Evolutionary conservation across 345 rosid species (phyloP).

Genomic region (Melaleuca quinquenervia): DNA sequence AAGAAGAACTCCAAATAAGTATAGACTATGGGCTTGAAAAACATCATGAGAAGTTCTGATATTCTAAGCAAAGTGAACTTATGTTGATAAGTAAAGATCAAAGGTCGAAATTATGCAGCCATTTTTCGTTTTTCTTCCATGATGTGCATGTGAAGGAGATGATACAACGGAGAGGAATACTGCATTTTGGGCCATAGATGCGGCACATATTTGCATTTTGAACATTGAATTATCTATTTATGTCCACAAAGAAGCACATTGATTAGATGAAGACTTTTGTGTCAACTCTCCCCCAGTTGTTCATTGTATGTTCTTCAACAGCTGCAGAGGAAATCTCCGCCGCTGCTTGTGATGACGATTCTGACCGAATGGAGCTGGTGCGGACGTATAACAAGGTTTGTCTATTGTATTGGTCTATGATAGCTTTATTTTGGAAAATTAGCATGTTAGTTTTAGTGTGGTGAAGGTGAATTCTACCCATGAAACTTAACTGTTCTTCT

Average conservation of each 20-base stretch:
- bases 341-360: constrained; percentile 45
- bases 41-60: neutral
- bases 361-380: constrained; percentile 43
- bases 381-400: constrained; percentile 52
- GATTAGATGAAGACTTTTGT: neutral
- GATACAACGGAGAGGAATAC: neutral
- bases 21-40: neutral
- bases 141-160: neutral
- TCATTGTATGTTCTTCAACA: constrained; percentile 10
- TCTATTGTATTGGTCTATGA: neutral
- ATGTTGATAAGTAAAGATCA: neutral
- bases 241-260: neutral
- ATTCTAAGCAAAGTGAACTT: neutral
- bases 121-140: neutral
- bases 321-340: constrained; percentile 50
- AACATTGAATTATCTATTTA: neutral
- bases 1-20: neutral
- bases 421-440: neutral
- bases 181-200: neutral
- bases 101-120: neutral
- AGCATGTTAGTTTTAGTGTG: neutral
- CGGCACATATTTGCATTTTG: neutral
- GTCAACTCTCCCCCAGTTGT: neutral
- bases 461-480: neutral
- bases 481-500: neutral